Conservation (phyloP, 257 asterid species). For the Paulownia fortunei region DNA sequence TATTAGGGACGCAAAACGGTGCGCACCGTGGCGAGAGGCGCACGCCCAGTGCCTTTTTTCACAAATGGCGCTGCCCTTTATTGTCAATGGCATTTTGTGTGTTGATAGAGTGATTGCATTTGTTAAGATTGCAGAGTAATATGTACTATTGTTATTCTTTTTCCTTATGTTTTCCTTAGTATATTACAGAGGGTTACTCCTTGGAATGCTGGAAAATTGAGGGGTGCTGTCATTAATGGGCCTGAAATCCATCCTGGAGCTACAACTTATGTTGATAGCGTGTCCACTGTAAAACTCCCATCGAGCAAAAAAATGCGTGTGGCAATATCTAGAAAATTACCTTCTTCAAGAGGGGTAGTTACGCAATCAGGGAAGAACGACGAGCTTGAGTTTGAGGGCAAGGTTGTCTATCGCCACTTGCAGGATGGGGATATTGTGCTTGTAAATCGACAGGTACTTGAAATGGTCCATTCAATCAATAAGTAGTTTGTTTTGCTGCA, state of each 20-base stretch:
- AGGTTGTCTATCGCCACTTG: conserved; percentile 83
- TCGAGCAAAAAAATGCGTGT: conserved; percentile 51
- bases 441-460: conserved; percentile 89
- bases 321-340: conserved; percentile 76
- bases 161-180: neutral
- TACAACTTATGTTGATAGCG: conserved; percentile 65
- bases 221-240: conserved; percentile 81
- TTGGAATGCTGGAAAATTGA: conserved; percentile 88
- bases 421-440: conserved; percentile 98
- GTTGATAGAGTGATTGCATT: neutral
- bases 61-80: neutral
- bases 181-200: conserved; percentile 86
- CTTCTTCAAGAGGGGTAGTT: conserved; percentile 81
- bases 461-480: conserved; percentile 26
- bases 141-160: neutral
- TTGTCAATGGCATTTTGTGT: neutral
- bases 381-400: conserved; percentile 84
- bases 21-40: neutral
- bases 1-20: too few species aligned
- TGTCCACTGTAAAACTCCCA: conserved; percentile 58
- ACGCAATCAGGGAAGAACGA: conserved; percentile 65
- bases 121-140: neutral
- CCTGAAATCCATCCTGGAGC: conserved; percentile 97
- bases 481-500: conserved; percentile 13
- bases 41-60: neutral